Evolutionary conservation across 2,329 filamentous ascomycete species (phyloP), one percentile per base, ranked within the genome.

Genomic region (Ceratocystis destructans): DNA sequence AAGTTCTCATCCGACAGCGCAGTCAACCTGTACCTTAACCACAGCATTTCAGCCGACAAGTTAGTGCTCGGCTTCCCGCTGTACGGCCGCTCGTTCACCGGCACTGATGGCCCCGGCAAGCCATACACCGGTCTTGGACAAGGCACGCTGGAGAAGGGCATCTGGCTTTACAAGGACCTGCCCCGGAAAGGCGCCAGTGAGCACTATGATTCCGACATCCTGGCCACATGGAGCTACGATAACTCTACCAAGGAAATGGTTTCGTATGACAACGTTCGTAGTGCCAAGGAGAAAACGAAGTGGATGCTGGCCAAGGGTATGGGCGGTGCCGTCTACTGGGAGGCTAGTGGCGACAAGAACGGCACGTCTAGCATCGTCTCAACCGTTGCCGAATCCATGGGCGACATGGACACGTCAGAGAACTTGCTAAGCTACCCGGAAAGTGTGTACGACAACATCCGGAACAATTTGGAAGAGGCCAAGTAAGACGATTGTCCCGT

Each of bases 241-340:
- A 69, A 75, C 0, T 70, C 66, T 0, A 78, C 77, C 8, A 77
- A 79, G 62, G 83, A 84, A 71, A 83, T 94, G 76, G 78, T 96
- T 63, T 84, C 83, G 28, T 94, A 89, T 71, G 86, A 88, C 71
- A 87, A 81, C 3, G 77, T 83, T 0, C 73, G 76, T 41, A 83
- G 86, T 69, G 83, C 82, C 0, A 73, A 73, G 33, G 72, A 76
- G 69, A 95, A 94, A 77, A 82, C 82, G 0, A 73, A 77, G 7
- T 94, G 87, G 72, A 79, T 94, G 69, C 76, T 78, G 70, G 71
- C 76, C 25, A 78, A 79, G 64, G 77, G 81, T 0, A 80, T 95
- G 0, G 89, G 87, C 0, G 90, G 90, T 12, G 86, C 83, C 0
- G 89, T 94, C 79, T 95, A 88, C 82, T 96, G 90, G 90, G 89